phyloP scores from a whole-genome alignment of 2,329 filamentous ascomycete species.

The Pleoardoris graminearum region DNA sequence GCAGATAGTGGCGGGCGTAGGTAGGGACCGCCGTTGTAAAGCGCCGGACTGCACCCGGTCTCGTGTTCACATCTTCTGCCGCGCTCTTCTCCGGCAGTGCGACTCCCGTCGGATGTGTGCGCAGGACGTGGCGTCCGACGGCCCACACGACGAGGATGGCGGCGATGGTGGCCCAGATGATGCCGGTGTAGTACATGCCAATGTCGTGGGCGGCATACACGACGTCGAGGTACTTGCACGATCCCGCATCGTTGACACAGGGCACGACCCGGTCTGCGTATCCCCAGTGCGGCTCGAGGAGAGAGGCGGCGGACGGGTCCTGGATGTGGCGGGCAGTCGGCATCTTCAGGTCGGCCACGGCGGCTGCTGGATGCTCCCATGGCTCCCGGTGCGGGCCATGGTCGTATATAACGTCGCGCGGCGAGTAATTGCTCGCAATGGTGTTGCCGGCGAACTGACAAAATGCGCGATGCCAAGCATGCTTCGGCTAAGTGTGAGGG shows the following conservation, averaged over 20 bases:
- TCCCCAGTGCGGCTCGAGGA: conserved; percentile 58
- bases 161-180: conserved; percentile 60
- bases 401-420: not conserved
- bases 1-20: conserved; percentile 56
- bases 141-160: conserved; percentile 53
- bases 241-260: conserved; percentile 61
- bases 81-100: conserved; percentile 21
- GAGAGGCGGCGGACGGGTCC: conserved; percentile 46
- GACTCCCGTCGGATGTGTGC: conserved; percentile 32
- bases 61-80: conserved; percentile 28
- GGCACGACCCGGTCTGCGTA: conserved; percentile 59
- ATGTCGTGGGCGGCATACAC: conserved; percentile 60
- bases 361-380: not conserved
- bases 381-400: not conserved
- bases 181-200: conserved; percentile 60
- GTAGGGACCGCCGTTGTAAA: conserved; percentile 46
- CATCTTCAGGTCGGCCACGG: conserved; percentile 17
- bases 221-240: conserved; percentile 61
- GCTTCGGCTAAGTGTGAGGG: conserved; percentile 22
- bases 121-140: conserved; percentile 37
- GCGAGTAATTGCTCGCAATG: not conserved
- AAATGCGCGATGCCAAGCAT: conserved; percentile 1
- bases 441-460: not conserved
- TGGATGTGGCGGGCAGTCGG: conserved; percentile 47
- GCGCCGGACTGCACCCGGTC: conserved; percentile 29